Percentiles rank a stretch among this genome's conserved stretches.
Conservation (phyloP, 208 protist species). For the Porcisia deanei region DNA sequence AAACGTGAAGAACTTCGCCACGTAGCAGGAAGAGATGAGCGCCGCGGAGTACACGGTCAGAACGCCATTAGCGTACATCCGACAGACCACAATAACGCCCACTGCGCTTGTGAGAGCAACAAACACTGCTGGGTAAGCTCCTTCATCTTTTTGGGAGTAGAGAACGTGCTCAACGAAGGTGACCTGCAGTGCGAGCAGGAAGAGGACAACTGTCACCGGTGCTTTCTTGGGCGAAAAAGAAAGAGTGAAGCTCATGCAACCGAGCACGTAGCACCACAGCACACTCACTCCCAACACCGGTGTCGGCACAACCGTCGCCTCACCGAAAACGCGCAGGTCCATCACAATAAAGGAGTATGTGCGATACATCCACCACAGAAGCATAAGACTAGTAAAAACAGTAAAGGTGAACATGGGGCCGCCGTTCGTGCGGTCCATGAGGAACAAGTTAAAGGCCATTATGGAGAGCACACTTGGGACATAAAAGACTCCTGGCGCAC, state of each 20-base stretch:
- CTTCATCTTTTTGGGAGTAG: slow-evolving; percentile 83
- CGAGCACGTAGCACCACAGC: slow-evolving; percentile 80
- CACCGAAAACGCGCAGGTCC: slow-evolving; percentile 81
- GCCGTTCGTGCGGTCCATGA: slow-evolving; percentile 69
- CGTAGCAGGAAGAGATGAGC: slow-evolving; percentile 67
- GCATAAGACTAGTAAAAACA: slow-evolving; percentile 72
- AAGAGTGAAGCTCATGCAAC: slow-evolving; percentile 73
- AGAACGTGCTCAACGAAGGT: slow-evolving; percentile 86
- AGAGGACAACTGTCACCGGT: slow-evolving; percentile 50
- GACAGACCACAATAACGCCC: slow-evolving; percentile 53
- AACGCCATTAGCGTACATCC: slow-evolving; percentile 67
- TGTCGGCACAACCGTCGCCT: slow-evolving; percentile 63
- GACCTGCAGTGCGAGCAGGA: slow-evolving; percentile 70
- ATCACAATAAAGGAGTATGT: slow-evolving; percentile 88
- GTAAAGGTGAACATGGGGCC: slow-evolving; percentile 78
- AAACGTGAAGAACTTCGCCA: slow-evolving; percentile 82
- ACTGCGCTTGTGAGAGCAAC: slow-evolving; percentile 67
- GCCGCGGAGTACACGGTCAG: slow-evolving; percentile 46
- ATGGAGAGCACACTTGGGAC: slow-evolving; percentile 56
- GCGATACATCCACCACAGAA: slow-evolving; percentile 90
- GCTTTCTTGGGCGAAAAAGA: slow-evolving; percentile 66
- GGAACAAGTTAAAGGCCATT: slow-evolving; percentile 68
- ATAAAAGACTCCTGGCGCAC: slow-evolving; percentile 62
- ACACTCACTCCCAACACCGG: slow-evolving; percentile 63
- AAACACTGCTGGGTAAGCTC: slow-evolving; percentile 72